A percentile compares a stretch with the other conserved stretches of the same genome.
Evolutionary conservation across 139 green algal genomes (phyloP).

Genomic region (Marvania coccoides): DNA sequence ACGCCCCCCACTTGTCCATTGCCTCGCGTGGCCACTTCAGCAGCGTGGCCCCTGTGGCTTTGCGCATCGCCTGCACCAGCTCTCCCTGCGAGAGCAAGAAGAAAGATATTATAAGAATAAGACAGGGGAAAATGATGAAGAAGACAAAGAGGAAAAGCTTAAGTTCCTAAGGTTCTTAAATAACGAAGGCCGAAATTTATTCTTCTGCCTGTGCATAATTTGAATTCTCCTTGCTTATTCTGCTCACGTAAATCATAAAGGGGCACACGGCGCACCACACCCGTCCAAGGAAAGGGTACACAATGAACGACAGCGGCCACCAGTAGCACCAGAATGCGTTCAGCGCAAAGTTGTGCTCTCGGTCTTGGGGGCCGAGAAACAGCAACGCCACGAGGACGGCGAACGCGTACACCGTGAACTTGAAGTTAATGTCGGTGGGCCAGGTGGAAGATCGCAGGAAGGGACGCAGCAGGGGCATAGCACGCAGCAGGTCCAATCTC

Average conservation of each 20-base stretch:
- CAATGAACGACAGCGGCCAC: conserved; percentile 73
- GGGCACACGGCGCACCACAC: conserved; percentile 75
- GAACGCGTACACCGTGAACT: conserved; percentile 34
- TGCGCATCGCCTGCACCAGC: neutral
- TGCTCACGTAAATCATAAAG: conserved; percentile 80
- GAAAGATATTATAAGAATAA: too few relatives aligned
- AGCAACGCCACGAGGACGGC: conserved; percentile 47
- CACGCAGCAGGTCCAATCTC: conserved; percentile 40
- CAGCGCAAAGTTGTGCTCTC: conserved; percentile 61
- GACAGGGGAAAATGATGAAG: too few relatives aligned
- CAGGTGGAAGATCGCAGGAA: conserved; percentile 50
- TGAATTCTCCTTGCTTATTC: too few relatives aligned
- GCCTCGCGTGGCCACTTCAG: conserved; percentile 58
- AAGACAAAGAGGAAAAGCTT: too few relatives aligned
- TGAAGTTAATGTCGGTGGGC: conserved; percentile 61
- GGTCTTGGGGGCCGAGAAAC: conserved; percentile 58
- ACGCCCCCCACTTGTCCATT: conserved; percentile 17
- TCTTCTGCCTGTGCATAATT: too few relatives aligned
- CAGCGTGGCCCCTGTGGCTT: conserved; percentile 36
- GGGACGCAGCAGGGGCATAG: conserved; percentile 30
- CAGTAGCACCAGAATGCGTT: conserved; percentile 74
- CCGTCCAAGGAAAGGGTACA: conserved; percentile 68
- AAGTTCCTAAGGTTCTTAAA: too few relatives aligned
- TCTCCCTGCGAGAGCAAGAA: too few relatives aligned
- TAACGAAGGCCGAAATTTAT: too few relatives aligned